These are phyloP conservation scores for Syncephalastrum monosporum DNA, from an alignment of 371 early-diverging fungal species.

Conservation along the genomic window DNA sequence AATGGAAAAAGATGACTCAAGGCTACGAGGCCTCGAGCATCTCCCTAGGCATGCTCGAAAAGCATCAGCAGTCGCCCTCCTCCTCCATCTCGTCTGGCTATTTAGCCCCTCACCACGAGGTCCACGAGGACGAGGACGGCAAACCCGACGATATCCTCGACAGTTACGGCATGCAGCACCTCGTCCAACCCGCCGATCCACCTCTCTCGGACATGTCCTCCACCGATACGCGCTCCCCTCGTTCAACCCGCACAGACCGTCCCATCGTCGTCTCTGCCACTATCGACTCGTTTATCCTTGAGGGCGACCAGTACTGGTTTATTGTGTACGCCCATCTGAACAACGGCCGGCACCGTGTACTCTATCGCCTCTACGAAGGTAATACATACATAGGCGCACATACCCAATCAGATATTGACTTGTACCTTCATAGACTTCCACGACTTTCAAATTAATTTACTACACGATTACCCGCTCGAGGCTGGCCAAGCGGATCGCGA, in stretches of 20 bases:
- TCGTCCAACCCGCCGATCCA: constrained; percentile 7
- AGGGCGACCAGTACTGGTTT: constrained; percentile 73
- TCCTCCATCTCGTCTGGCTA: constrained; percentile 18
- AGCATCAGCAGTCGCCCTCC: constrained; percentile 16
- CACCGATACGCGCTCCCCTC: background rate
- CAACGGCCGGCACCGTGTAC: constrained; percentile 52
- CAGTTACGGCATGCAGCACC: constrained; percentile 19
- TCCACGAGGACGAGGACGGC: constrained; percentile 1
- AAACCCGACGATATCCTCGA: constrained; percentile 16
- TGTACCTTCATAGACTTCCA: constrained; percentile 59
- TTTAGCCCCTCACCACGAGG: constrained; percentile 10
- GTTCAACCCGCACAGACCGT: constrained; percentile 1
- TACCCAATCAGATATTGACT: too few species aligned
- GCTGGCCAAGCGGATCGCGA: constrained; percentile 65
- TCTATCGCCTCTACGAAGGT: constrained; percentile 74
- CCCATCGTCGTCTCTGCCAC: constrained; percentile 50
- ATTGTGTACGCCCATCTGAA: constrained; percentile 59
- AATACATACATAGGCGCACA: background rate
- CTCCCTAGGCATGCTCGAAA: constrained; percentile 41
- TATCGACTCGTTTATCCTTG: constrained; percentile 57
- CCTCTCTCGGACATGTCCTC: background rate
- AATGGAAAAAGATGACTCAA: constrained; percentile 71
- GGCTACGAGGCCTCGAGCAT: constrained; percentile 63
- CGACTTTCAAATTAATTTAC: constrained; percentile 75
- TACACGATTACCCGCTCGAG: constrained; percentile 73